Evolutionary conservation across 2,329 filamentous ascomycete genomes (phyloP).

Genomic region (Sporothrix euskadiensis): DNA sequence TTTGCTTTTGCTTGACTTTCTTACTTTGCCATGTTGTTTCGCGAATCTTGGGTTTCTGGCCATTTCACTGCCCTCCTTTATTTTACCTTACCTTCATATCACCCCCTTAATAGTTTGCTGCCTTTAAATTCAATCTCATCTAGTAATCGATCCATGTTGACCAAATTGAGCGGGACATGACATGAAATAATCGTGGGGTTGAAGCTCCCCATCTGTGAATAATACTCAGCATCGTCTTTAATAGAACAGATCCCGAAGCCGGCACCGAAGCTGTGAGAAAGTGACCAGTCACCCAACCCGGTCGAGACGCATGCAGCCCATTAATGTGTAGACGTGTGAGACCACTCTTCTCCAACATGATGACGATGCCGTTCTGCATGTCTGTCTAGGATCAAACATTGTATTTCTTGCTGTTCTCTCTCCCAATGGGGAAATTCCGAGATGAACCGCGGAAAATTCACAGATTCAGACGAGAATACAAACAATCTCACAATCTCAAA

Average conservation of each 20-base stretch:
- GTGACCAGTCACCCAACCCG: neutral
- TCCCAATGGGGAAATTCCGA: slow-evolving; percentile 8
- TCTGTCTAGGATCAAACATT: neutral
- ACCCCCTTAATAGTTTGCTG: slow-evolving; percentile 26
- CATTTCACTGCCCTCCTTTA: neutral
- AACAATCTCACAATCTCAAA: neutral
- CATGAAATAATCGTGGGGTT: too few species aligned
- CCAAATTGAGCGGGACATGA: neutral
- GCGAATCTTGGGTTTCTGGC: slow-evolving; percentile 8
- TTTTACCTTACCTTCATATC: neutral
- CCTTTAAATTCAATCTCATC: neutral
- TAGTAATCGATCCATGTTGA: neutral
- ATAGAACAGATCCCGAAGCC: slow-evolving; percentile 3
- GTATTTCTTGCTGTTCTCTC: slow-evolving; percentile 9
- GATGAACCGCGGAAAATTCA: neutral
- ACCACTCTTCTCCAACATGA: neutral
- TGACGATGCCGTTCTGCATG: neutral
- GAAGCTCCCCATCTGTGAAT: neutral
- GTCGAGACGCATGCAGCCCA: neutral
- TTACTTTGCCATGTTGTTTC: neutral
- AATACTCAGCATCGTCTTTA: neutral
- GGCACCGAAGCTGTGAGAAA: neutral
- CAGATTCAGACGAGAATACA: neutral
- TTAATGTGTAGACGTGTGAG: neutral
- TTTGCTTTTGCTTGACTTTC: slow-evolving; percentile 24